phyloP scores from a whole-genome alignment of 2,329 filamentous ascomycete species.

The Scedosporium dehoogii region DNA sequence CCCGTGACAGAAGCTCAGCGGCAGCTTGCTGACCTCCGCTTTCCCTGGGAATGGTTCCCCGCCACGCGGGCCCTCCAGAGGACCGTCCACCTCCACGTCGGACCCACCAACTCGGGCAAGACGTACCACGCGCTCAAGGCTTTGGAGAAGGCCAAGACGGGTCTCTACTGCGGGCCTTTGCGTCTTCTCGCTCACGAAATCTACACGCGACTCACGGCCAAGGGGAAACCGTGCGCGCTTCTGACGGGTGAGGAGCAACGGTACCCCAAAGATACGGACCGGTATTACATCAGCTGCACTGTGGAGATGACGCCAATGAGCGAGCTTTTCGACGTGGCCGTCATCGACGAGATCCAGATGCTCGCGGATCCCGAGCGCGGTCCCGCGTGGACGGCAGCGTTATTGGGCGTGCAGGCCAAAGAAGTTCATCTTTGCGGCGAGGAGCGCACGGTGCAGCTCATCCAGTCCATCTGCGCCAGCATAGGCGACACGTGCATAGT shows the following conservation, averaged over 20 bases:
- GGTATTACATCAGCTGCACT: constrained; percentile 70
- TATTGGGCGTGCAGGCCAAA: constrained; percentile 75
- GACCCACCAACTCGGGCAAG: constrained; percentile 96
- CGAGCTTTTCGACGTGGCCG: constrained; percentile 66
- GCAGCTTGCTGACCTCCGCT: constrained; percentile 71
- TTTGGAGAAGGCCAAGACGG: constrained; percentile 63
- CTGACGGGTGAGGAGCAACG: constrained; percentile 87
- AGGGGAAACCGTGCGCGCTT: constrained; percentile 66
- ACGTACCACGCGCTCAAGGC: constrained; percentile 88
- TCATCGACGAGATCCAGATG: constrained; percentile 99
- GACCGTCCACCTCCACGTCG: constrained; percentile 84
- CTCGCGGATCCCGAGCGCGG: constrained; percentile 71
- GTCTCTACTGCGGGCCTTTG: constrained; percentile 85
- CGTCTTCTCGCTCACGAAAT: constrained; percentile 87
- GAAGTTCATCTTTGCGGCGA: constrained; percentile 95
- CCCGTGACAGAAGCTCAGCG: constrained; percentile 49
- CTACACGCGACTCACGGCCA: constrained; percentile 74
- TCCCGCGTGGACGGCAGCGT: constrained; percentile 88
- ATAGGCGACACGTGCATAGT: constrained; percentile 76
- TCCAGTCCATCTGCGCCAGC: constrained; percentile 65
- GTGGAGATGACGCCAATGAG: constrained; percentile 73
- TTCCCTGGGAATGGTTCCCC: constrained; percentile 87
- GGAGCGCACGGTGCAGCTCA: constrained; percentile 67
- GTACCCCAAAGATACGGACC: constrained; percentile 47
- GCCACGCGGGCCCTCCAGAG: constrained; percentile 70